These are phyloP conservation scores for Colletotrichum limetticola DNA, from an alignment of 2,329 filamentous ascomycete species.

Conservation along the genomic window DNA sequence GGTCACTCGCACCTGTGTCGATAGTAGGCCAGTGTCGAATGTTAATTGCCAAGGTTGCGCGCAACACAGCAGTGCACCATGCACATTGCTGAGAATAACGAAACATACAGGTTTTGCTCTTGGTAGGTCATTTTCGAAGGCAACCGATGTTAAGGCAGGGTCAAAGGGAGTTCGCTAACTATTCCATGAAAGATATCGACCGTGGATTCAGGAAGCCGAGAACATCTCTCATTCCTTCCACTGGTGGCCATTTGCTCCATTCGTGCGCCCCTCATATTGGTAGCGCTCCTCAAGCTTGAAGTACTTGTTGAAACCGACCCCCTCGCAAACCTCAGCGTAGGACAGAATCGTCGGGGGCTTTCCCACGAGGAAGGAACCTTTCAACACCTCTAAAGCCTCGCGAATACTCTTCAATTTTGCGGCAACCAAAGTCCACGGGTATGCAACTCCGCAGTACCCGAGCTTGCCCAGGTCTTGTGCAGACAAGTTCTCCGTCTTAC, in stretches of 20 bases:
- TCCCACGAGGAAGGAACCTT: slow-evolving; percentile 53
- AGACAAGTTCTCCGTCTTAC: slow-evolving; percentile 47
- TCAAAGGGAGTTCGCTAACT: neutral
- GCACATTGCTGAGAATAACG: no score
- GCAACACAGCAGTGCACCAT: no score
- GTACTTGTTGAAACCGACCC: slow-evolving; percentile 57
- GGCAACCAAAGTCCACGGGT: slow-evolving; percentile 56
- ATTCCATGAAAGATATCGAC: neutral
- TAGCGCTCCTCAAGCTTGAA: slow-evolving; percentile 36
- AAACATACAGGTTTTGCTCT: neutral
- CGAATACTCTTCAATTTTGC: slow-evolving; percentile 53
- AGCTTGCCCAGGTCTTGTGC: slow-evolving; percentile 47
- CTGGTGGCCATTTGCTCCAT: slow-evolving; percentile 26
- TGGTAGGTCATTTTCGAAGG: neutral
- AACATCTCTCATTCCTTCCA: neutral
- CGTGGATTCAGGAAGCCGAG: neutral
- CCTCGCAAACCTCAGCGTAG: slow-evolving; percentile 55
- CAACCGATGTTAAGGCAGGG: neutral
- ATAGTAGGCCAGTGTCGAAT: no score
- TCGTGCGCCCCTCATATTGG: slow-evolving; percentile 20
- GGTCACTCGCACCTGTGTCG: no score
- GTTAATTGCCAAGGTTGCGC: no score
- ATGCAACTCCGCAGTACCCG: slow-evolving; percentile 54
- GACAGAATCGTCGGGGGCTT: slow-evolving; percentile 54
- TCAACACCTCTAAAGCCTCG: slow-evolving; percentile 50